Percentiles rank a stretch among this genome's conserved stretches.
These are phyloP conservation scores for Suillus paluster DNA, from an alignment of 768 basidiomycete genomes.

Conservation along the genomic window DNA sequence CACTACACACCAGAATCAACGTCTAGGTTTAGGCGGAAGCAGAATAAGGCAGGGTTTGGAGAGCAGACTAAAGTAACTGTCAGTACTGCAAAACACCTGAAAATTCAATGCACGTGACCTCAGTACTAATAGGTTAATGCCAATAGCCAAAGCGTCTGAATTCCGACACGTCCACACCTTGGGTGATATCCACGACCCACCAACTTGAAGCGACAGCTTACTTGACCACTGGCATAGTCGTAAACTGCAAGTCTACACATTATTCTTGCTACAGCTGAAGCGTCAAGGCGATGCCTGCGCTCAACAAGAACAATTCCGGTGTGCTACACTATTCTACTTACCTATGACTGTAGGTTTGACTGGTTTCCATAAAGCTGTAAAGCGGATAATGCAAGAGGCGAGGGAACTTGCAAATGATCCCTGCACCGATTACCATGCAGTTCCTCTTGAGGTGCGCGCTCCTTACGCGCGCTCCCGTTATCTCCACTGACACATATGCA, in stretches of 20 bases:
- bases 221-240: too few relatives aligned
- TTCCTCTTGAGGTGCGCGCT: conserved; percentile 68
- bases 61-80: neutral
- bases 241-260: neutral
- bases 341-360: neutral
- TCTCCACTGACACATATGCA: conserved; percentile 15
- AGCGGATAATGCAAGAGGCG: conserved; percentile 97
- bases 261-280: neutral
- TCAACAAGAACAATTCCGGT: conserved; percentile 94
- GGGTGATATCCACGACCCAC: neutral
- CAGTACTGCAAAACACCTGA: neutral
- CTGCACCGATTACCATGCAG: conserved; percentile 85
- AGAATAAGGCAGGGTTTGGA: neutral
- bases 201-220: neutral
- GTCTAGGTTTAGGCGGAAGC: neutral
- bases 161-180: neutral
- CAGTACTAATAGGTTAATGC: neutral
- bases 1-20: too few relatives aligned
- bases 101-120: conserved; percentile 6
- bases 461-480: conserved; percentile 4
- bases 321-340: conserved; percentile 21
- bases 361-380: conserved; percentile 65
- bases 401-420: conserved; percentile 85
- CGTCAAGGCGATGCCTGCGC: conserved; percentile 33
- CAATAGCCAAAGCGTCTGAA: neutral